Evolutionary conservation across 345 rosid genomes (phyloP).

Genomic region (Trapa bicornis): DNA sequence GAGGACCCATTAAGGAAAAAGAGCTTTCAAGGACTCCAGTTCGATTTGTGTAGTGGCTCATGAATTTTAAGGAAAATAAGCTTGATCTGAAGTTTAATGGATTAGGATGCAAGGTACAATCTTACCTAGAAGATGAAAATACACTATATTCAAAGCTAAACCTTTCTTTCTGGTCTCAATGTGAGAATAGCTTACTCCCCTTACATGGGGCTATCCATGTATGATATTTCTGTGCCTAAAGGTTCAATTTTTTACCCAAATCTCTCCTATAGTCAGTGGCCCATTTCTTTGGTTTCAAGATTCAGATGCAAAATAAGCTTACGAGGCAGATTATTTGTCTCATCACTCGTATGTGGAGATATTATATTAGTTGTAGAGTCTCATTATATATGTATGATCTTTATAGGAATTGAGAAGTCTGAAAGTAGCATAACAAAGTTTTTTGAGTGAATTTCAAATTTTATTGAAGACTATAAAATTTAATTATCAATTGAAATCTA

Average conservation of each 20-base stretch:
- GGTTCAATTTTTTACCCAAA: conserved; percentile 29
- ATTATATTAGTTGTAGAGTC: conserved; percentile 92
- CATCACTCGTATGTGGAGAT: conserved; percentile 62
- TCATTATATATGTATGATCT: conserved; percentile 80
- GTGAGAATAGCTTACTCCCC: conserved; percentile 96
- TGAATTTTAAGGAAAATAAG: conserved; percentile 60
- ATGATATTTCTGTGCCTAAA: conserved; percentile 50
- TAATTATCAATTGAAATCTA: background rate
- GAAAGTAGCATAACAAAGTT: conserved; percentile 78
- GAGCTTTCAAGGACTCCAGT: conserved; percentile 68
- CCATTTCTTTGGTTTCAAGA: conserved; percentile 83
- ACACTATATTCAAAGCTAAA: conserved; percentile 48
- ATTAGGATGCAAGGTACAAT: conserved; percentile 21
- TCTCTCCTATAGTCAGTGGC: conserved; percentile 60
- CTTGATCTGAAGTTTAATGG: conserved; percentile 52
- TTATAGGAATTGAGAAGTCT: conserved; percentile 83
- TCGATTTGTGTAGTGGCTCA: conserved; percentile 68
- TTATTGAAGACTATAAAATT: conserved; percentile 11
- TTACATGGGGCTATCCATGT: conserved; percentile 84
- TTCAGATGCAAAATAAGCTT: conserved; percentile 94
- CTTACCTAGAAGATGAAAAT: conserved; percentile 15
- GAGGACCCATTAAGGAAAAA: conserved; percentile 67
- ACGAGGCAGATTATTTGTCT: conserved; percentile 66
- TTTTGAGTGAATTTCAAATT: conserved; percentile 41
- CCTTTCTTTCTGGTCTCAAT: conserved; percentile 75